Evolutionary conservation across 1,284 basidiomycete species (phyloP).

Genomic region (Paramarasmius palmivorus): DNA sequence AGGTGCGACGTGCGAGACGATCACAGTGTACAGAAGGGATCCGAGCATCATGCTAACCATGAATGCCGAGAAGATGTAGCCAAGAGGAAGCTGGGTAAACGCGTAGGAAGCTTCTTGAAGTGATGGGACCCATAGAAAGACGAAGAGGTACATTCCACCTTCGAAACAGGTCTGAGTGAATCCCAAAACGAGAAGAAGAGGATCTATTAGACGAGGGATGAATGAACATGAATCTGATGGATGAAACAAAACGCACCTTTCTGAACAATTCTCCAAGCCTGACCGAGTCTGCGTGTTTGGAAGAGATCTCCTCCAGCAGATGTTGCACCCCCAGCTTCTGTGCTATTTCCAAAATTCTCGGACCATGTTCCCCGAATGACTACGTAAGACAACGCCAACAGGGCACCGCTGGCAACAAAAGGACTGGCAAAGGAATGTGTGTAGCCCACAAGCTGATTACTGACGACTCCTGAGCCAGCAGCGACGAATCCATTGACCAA

Average conservation of each 20-base stretch:
- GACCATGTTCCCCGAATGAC: constrained; percentile 60
- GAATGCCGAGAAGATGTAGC: constrained; percentile 76
- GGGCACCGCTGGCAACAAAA: constrained; percentile 59
- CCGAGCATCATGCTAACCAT: constrained; percentile 83
- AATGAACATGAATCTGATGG: background rate
- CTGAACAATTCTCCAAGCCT: constrained; percentile 60
- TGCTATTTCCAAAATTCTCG: constrained; percentile 62
- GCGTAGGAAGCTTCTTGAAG: constrained; percentile 58
- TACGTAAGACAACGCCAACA: constrained; percentile 55
- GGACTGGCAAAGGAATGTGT: constrained; percentile 57
- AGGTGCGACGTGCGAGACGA: constrained; percentile 41
- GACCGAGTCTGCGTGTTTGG: constrained; percentile 51
- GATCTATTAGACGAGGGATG: constrained; percentile 39
- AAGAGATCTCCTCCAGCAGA: constrained; percentile 38
- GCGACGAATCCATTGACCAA: constrained; percentile 74
- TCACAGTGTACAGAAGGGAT: constrained; percentile 63
- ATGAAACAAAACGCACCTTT: constrained; percentile 40
- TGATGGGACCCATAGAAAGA: constrained; percentile 78
- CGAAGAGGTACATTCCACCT: constrained; percentile 81
- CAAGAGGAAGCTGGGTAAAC: constrained; percentile 53
- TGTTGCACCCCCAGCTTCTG: constrained; percentile 33
- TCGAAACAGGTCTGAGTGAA: constrained; percentile 78
- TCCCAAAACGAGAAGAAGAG: constrained; percentile 64
- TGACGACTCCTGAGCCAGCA: constrained; percentile 60
- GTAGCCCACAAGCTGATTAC: constrained; percentile 56